These are phyloP conservation scores for Amanita jacksonii DNA, from an alignment of 768 basidiomycete genomes.

Conservation along the genomic window DNA sequence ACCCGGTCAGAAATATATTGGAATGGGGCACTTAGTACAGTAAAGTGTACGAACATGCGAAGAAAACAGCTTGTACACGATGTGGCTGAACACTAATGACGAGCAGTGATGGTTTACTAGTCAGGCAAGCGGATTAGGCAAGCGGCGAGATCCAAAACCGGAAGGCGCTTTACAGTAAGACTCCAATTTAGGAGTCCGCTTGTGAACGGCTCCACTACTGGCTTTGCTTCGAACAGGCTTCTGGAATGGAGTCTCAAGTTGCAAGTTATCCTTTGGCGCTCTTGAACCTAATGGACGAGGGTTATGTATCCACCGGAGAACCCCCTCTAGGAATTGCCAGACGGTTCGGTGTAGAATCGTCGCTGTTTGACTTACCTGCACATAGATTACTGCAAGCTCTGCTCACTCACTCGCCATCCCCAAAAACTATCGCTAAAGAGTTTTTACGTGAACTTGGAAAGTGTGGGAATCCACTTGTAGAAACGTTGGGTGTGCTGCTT, in stretches of 20 bases:
- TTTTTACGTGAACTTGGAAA: no score
- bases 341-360: not conserved
- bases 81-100: no score
- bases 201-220: not conserved
- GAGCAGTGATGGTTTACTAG: no score
- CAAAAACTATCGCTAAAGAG: conserved; percentile 1
- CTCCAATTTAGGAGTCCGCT: conserved; percentile 2
- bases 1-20: no score
- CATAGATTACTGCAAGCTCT: conserved; percentile 3
- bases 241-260: not conserved
- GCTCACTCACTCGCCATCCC: conserved; percentile 1
- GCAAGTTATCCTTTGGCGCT: conserved; percentile 3
- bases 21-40: no score
- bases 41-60: no score
- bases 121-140: no score
- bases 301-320: not conserved
- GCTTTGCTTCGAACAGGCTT: conserved; percentile 1
- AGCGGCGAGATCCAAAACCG: no score
- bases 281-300: conserved; percentile 1
- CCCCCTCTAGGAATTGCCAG: conserved; percentile 2
- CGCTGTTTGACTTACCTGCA: no score
- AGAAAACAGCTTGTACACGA: no score
- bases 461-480: conserved; percentile 3
- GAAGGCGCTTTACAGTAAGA: not conserved
- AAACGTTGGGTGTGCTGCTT: not conserved